These are phyloP conservation scores for Citrus inodora DNA, from an alignment of 345 rosid genomes.

Conservation along the genomic window DNA sequence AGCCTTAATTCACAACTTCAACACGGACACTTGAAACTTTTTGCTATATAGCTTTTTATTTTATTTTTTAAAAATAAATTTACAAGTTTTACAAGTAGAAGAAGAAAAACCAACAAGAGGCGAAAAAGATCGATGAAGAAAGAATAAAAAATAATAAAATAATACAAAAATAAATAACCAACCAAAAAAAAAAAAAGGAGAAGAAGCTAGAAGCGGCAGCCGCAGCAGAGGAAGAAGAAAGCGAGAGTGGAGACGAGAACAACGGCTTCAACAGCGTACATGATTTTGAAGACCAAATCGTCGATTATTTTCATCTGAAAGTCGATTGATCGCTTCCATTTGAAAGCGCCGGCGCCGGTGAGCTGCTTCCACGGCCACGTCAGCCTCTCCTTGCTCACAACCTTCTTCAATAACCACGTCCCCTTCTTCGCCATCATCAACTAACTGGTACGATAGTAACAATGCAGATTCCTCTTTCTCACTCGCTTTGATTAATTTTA, in stretches of 20 bases:
- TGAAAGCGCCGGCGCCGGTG: slow-evolving; percentile 2
- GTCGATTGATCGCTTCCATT: slow-evolving; percentile 27
- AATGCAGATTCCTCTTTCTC: slow-evolving; percentile 10
- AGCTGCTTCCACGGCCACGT: slow-evolving; percentile 16
- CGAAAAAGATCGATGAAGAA: too few species aligned
- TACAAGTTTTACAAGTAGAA: too few species aligned
- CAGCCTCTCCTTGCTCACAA: slow-evolving; percentile 27
- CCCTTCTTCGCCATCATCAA: slow-evolving; percentile 11
- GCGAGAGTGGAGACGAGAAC: slow-evolving; percentile 67
- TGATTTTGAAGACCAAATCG: slow-evolving; percentile 42
- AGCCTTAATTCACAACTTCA: too few species aligned
- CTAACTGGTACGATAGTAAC: not conserved
- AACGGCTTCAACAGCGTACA: slow-evolving; percentile 55
- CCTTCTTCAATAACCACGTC: slow-evolving; percentile 26
- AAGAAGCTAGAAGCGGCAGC: slow-evolving; percentile 51
- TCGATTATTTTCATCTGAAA: slow-evolving; percentile 38
- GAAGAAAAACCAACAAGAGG: too few species aligned
- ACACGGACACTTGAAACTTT: too few species aligned
- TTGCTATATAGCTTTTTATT: too few species aligned
- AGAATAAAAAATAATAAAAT: not conserved
- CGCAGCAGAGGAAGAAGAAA: slow-evolving; percentile 72
- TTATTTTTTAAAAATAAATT: too few species aligned
- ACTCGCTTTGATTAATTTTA: not conserved
- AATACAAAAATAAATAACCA: not conserved
- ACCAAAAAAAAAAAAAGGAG: not conserved